Evolutionary conservation across 225 moss, liverwort and hornwort genomes (phyloP), one percentile per base, ranked within the genome.

Genomic region (Bryoerythrophyllum caledonicum): DNA sequence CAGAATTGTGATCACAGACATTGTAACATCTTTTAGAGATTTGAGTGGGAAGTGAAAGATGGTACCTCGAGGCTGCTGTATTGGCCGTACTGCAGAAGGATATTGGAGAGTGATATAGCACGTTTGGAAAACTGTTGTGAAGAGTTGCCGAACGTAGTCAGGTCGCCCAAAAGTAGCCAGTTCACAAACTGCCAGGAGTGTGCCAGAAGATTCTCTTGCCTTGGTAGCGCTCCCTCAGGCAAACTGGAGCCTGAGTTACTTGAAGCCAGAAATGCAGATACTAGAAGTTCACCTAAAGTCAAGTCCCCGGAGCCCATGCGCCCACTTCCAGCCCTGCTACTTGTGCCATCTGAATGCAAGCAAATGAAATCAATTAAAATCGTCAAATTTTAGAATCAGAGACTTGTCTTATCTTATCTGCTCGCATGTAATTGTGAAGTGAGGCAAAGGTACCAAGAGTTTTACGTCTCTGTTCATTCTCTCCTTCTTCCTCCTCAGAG

Each of bases 71-170:
- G 90, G 81, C 85, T 93, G 61, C 85, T 79, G 78, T 99, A 95
- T 74, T 99, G 99, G 4, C 99, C 95, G 80, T 90, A 82, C 73
- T 99, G 95, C 62, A 99, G 85, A 48, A 99, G 78, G 73, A 93
- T 91, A 15, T 88, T 90, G 55, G 99, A 93, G 38, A 99, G 89
- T 51, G 95, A 90, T 63, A 95, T 88, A 20, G 95, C 89, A 69
- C 99, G 90, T 61, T 86, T 88, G 40, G 99, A 84, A 80, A 99
- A 93, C 19, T 85, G 76, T 63, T 89, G 78, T 21, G 87, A 85
- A 43, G 76, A 54, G 56, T 84, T 80, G 25, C 89, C 78, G 73
- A 69, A 79, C 38, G 38, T 38, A 38, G 38, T 38, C 38, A 38
- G 38, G 60, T 93, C 94, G 71, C 95, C 99, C 44, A 80, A 76